Conservation (phyloP, 2,329 filamentous ascomycete species). For the Diaporthe sp. region DNA sequence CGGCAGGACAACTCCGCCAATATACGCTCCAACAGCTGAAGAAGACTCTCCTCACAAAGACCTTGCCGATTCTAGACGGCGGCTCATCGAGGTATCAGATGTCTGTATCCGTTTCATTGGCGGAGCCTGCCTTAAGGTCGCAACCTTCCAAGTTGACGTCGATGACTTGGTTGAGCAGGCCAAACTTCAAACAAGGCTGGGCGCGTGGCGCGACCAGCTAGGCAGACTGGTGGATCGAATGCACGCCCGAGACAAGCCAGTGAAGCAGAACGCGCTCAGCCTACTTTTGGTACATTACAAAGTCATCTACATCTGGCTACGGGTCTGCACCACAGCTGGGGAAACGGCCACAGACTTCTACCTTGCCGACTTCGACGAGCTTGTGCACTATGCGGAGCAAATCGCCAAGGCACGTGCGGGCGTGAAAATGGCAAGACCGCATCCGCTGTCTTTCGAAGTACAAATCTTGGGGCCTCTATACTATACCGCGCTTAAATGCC, state of each 20-base stretch:
- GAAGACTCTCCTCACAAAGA: constrained; percentile 2
- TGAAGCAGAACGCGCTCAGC: constrained; percentile 11
- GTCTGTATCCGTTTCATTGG: not conserved
- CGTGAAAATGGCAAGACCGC: not conserved
- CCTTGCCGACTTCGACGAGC: not conserved
- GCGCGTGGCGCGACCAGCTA: not conserved
- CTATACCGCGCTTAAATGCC: constrained; percentile 18
- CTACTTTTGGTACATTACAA: constrained; percentile 27
- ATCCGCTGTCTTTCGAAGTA: not conserved
- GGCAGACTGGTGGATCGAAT: not conserved
- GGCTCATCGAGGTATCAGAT: constrained; percentile 4
- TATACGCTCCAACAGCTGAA: not conserved
- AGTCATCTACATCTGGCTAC: constrained; percentile 18
- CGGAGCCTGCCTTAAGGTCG: not conserved
- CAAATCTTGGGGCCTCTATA: not conserved
- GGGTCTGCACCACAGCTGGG: constrained; percentile 22
- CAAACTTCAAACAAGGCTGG: constrained; percentile 14
- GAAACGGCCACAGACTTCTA: constrained; percentile 6
- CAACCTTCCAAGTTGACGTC: not conserved
- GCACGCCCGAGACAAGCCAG: not conserved
- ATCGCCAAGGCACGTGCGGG: not conserved
- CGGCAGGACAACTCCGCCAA: not conserved
- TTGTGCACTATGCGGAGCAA: not conserved
- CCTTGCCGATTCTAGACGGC: not conserved
- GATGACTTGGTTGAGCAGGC: not conserved